phyloP scores from a whole-genome alignment of 1,284 basidiomycete species.

The Bjerkandera adusta region DNA sequence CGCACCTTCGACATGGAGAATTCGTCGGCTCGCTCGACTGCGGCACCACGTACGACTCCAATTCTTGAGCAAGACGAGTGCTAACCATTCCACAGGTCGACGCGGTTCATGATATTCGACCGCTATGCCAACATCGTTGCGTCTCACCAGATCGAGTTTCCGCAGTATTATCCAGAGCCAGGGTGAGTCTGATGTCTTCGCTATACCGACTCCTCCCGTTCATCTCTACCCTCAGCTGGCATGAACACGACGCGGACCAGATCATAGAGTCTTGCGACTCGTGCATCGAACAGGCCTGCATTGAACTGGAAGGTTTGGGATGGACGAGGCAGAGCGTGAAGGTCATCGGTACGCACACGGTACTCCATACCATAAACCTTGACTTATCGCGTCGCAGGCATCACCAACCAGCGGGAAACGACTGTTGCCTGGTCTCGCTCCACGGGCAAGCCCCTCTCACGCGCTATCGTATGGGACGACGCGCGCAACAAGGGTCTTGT shows the following conservation, averaged over 20 bases:
- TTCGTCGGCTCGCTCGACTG: constrained; percentile 91
- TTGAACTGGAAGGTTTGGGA: constrained; percentile 72
- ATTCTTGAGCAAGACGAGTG: neutral
- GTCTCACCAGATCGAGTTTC: constrained; percentile 87
- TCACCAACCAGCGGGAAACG: constrained; percentile 98
- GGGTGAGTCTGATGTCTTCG: constrained; percentile 48
- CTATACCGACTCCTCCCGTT: constrained; percentile 2
- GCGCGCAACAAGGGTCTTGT: constrained; percentile 86
- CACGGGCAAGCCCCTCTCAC: constrained; percentile 87
- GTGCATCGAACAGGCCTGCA: constrained; percentile 77
- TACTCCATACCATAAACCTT: constrained; percentile 13
- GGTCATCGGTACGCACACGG: constrained; percentile 72
- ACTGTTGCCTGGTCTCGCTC: constrained; percentile 91
- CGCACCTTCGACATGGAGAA: constrained; percentile 38
- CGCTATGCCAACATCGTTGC: constrained; percentile 85
- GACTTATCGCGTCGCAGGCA: constrained; percentile 48
- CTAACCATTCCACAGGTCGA: constrained; percentile 56
- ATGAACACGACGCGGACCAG: constrained; percentile 90
- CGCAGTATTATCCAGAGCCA: constrained; percentile 88
- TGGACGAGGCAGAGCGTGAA: constrained; percentile 82
- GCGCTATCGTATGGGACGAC: constrained; percentile 97
- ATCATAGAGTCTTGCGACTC: constrained; percentile 77
- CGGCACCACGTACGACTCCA: constrained; percentile 78
- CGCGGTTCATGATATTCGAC: constrained; percentile 94
- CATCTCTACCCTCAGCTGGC: constrained; percentile 65